A percentile compares a stretch with the other conserved stretches of the same genome.
Conservation (phyloP, 306 rosid species). For the Pachyrhizus erosus region DNA sequence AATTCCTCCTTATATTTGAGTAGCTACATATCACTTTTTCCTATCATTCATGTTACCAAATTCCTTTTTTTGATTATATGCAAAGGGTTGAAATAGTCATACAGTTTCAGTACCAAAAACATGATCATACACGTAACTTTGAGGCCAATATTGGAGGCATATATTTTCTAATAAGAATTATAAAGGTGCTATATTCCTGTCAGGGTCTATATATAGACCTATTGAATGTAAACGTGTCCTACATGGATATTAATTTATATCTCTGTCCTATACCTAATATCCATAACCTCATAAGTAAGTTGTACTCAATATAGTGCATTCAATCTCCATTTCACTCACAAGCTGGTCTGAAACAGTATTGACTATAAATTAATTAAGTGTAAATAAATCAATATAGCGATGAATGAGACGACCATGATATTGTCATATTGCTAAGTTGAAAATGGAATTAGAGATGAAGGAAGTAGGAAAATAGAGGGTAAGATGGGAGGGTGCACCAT, state of each 20-base stretch:
- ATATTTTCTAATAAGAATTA: slow-evolving; percentile 8
- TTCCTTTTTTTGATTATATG: slow-evolving; percentile 22
- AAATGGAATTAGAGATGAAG: slow-evolving; percentile 10
- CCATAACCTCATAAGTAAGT: slow-evolving; percentile 60
- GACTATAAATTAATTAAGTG: slow-evolving; percentile 2
- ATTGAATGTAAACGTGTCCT: neutral
- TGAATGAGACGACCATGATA: slow-evolving; percentile 44
- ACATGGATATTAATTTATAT: slow-evolving; percentile 56
- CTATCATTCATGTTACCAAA: slow-evolving; percentile 1
- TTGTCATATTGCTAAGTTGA: neutral
- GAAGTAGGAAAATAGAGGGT: slow-evolving; percentile 32
- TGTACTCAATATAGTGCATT: slow-evolving; percentile 68
- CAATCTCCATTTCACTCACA: slow-evolving; percentile 36
- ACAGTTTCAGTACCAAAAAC: slow-evolving; percentile 15
- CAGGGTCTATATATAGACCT: slow-evolving; percentile 49
- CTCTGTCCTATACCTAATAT: slow-evolving; percentile 76
- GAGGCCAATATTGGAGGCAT: slow-evolving; percentile 5
- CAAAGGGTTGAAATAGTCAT: slow-evolving; percentile 10
- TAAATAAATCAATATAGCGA: slow-evolving; percentile 27
- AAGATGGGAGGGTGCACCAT: slow-evolving; percentile 59
- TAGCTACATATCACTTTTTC: slow-evolving; percentile 29
- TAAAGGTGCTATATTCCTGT: slow-evolving; percentile 62
- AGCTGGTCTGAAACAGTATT: slow-evolving; percentile 35
- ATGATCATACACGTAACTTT: slow-evolving; percentile 3
- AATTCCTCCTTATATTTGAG: slow-evolving; percentile 1